phyloP scores from a whole-genome alignment of 2,329 filamentous ascomycete genomes.

The Didymella keratinophila region DNA sequence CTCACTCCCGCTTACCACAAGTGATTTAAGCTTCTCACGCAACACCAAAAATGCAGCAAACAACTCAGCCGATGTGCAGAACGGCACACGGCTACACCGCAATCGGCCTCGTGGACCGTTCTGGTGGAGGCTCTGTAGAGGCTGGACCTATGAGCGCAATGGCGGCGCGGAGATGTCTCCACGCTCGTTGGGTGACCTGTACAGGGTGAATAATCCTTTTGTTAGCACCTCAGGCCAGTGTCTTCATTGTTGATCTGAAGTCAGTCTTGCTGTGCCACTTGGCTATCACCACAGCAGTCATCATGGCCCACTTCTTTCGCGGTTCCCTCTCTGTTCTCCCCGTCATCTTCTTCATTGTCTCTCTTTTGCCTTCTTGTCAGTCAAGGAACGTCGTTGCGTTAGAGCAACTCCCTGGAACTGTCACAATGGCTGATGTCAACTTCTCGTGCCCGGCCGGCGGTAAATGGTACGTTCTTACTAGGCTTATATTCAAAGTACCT shows the following conservation, averaged over 20 bases:
- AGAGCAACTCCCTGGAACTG: conserved; percentile 11
- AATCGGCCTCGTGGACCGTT: conserved; percentile 6
- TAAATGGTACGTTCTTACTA: conserved; percentile 29
- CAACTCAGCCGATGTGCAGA: conserved; percentile 22
- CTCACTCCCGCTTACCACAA: conserved; percentile 21
- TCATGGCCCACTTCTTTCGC: conserved; percentile 15
- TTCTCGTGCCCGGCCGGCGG: conserved; percentile 35
- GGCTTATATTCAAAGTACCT: too few species aligned
- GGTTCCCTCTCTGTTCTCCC: conserved; percentile 15
- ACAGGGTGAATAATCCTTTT: conserved; percentile 15
- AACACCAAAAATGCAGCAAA: conserved; percentile 26
- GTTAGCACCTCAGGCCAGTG: conserved; percentile 8
- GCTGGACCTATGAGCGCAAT: conserved; percentile 17
- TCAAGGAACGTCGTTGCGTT: conserved; percentile 12
- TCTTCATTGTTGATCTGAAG: conserved; percentile 11
- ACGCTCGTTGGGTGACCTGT: conserved; percentile 12
- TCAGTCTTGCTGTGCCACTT: conserved; percentile 17
- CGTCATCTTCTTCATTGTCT: conserved; percentile 12
- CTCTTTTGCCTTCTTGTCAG: conserved; percentile 15
- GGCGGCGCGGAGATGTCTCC: conserved; percentile 7
- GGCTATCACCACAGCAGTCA: conserved; percentile 18
- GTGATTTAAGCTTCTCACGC: conserved; percentile 29
- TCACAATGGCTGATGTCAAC: conserved; percentile 15
- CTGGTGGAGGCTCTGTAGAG: conserved; percentile 17
- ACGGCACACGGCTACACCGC: conserved; percentile 16